Percentiles rank a stretch among this genome's conserved stretches.
Conservation (phyloP, 345 rosid species). For the Murraya koenigii region DNA sequence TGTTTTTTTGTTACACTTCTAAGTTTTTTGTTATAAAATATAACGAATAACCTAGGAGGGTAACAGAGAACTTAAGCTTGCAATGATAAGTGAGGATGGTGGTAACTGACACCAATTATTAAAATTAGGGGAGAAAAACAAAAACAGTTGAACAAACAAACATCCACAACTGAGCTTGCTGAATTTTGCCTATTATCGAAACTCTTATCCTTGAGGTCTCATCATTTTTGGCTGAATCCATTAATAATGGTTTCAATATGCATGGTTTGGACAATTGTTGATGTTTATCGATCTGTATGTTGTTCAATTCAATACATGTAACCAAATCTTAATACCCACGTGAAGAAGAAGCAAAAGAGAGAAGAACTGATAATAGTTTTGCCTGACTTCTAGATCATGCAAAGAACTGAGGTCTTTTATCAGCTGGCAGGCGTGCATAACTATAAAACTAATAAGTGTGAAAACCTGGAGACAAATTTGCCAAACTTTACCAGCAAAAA, state of each 20-base stretch:
- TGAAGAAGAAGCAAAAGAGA: neutral
- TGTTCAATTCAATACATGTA: neutral
- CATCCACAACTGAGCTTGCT: neutral
- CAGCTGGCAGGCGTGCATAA: neutral
- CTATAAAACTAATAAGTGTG: neutral
- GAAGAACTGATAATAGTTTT: neutral
- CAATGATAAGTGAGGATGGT: too few relatives aligned
- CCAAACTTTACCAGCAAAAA: conserved; percentile 16
- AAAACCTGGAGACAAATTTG: conserved; percentile 18
- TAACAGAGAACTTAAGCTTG: too few relatives aligned
- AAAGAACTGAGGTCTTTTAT: neutral
- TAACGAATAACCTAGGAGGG: too few relatives aligned
- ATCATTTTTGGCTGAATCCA: neutral
- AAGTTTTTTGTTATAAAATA: too few relatives aligned
- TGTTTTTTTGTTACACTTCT: too few relatives aligned
- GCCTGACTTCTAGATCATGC: neutral
- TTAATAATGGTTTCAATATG: neutral
- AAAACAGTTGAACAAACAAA: too few relatives aligned
- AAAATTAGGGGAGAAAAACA: too few relatives aligned
- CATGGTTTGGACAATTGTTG: neutral
- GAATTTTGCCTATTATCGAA: neutral
- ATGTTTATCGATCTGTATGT: neutral
- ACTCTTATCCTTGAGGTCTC: neutral
- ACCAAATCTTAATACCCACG: neutral
- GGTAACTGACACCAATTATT: too few relatives aligned